phyloP scores from a whole-genome alignment of 2,329 filamentous ascomycete genomes.

The Mariannaea elegans region DNA sequence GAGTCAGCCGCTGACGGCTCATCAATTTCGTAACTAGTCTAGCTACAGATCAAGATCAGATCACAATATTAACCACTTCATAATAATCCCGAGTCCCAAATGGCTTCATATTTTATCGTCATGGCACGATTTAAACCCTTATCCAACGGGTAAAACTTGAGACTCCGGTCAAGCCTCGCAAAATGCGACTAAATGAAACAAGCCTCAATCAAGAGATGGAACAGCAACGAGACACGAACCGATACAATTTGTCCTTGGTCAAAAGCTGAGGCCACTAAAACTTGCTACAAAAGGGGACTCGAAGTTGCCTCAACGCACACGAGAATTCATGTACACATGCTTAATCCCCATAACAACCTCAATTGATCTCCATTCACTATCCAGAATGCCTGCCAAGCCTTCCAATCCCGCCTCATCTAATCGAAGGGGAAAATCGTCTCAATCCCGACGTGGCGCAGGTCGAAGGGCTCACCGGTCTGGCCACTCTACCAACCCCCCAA shows the following conservation, averaged over 20 bases:
- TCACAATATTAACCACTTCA: not conserved
- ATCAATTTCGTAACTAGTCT: not conserved
- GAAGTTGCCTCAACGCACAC: not conserved
- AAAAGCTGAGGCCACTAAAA: not conserved
- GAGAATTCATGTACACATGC: not conserved
- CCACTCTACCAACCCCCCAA: not conserved
- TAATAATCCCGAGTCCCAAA: not conserved
- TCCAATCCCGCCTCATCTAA: not conserved
- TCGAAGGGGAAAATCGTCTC: not conserved
- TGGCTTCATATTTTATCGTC: too few species aligned
- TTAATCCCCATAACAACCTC: not conserved
- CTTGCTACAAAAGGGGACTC: not conserved
- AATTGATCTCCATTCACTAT: not conserved
- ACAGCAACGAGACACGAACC: not conserved
- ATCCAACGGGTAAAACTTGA: not conserved
- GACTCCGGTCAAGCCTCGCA: not conserved
- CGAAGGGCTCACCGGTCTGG: slow-evolving; percentile 10
- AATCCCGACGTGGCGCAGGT: not conserved
- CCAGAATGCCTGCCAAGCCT: too few species aligned
- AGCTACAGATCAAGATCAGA: too few species aligned
- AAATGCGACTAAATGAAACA: not conserved
- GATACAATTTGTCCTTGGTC: not conserved
- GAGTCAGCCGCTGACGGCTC: too few species aligned
- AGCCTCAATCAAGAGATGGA: not conserved
- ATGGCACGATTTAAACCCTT: not conserved